Evolutionary conservation across 148 eudicot species (phyloP).

Genomic region (Diospyros kaki): DNA sequence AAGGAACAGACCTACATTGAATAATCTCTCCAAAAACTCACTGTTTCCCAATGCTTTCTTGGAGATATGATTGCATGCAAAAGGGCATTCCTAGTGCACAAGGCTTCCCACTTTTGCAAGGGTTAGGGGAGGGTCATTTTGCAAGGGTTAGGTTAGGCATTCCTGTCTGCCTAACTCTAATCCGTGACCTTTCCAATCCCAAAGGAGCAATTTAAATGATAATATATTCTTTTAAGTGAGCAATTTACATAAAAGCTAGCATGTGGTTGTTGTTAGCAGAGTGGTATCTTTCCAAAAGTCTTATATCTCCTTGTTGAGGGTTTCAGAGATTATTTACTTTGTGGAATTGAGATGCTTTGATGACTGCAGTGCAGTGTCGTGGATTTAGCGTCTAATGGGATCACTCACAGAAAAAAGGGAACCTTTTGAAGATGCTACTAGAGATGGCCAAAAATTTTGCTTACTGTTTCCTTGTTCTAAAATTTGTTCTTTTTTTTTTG

Average conservation of each 20-base stretch:
- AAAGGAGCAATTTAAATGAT: too few relatives aligned
- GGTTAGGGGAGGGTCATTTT: too few relatives aligned
- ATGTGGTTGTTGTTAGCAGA: neutral
- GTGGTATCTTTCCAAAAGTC: neutral
- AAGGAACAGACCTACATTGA: neutral
- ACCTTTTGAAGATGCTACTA: neutral
- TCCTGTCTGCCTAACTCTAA: too few relatives aligned
- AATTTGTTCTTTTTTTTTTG: neutral
- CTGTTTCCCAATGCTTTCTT: neutral
- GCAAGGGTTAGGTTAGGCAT: too few relatives aligned
- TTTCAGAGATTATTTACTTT: neutral
- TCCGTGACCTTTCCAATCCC: too few relatives aligned
- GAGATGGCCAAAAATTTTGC: neutral
- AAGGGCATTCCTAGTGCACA: neutral
- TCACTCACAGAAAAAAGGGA: neutral
- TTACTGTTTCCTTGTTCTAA: neutral
- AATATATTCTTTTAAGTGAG: neutral
- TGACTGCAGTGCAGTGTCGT: neutral
- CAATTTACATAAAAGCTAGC: neutral
- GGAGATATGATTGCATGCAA: neutral
- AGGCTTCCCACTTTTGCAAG: neutral
- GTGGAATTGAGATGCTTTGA: neutral
- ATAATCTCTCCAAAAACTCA: neutral
- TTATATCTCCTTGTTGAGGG: neutral
- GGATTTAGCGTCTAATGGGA: too few relatives aligned